Evolutionary conservation across 331 rosid genomes (phyloP).

Genomic region (Malus hybrid): DNA sequence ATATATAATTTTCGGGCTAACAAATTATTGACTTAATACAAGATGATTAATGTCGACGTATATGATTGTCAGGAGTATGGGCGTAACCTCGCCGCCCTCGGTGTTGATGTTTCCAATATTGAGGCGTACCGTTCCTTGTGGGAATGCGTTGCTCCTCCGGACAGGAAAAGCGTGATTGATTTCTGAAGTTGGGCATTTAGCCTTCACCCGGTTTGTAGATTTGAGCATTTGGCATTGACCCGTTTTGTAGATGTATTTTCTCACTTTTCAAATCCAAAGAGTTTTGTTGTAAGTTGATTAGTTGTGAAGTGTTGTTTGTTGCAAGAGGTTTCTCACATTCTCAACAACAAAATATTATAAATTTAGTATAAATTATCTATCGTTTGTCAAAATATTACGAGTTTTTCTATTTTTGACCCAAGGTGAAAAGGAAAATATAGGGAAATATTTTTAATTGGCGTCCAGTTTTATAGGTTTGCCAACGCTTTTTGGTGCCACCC

Average conservation of each 20-base stretch:
- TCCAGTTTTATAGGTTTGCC: too few species aligned
- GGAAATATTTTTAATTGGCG: too few species aligned
- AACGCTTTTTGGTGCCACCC: too few species aligned
- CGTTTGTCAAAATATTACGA: too few species aligned
- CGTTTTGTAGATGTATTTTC: slow-evolving; percentile 2
- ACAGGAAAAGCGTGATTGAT: slow-evolving; percentile 34
- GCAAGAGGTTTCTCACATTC: neutral
- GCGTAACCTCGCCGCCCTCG: slow-evolving; percentile 58
- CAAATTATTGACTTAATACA: slow-evolving; percentile 1
- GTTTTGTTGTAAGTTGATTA: neutral
- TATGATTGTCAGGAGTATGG: slow-evolving; percentile 69
- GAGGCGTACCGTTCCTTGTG: slow-evolving; percentile 61
- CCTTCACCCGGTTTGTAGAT: neutral
- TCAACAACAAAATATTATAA: too few species aligned
- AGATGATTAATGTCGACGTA: slow-evolving; percentile 18
- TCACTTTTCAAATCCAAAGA: neutral
- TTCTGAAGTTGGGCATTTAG: slow-evolving; percentile 17
- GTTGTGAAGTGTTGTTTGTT: neutral
- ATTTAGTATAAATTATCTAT: too few species aligned
- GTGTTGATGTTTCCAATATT: slow-evolving; percentile 61
- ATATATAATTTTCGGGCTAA: neutral
- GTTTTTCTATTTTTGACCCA: too few species aligned
- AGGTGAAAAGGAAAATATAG: too few species aligned
- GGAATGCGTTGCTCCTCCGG: slow-evolving; percentile 82
- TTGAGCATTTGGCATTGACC: neutral